Base-by-base conservation (phyloP, 2,329 filamentous ascomycete species). In the Pseudogymnoascus sp. region DNA sequence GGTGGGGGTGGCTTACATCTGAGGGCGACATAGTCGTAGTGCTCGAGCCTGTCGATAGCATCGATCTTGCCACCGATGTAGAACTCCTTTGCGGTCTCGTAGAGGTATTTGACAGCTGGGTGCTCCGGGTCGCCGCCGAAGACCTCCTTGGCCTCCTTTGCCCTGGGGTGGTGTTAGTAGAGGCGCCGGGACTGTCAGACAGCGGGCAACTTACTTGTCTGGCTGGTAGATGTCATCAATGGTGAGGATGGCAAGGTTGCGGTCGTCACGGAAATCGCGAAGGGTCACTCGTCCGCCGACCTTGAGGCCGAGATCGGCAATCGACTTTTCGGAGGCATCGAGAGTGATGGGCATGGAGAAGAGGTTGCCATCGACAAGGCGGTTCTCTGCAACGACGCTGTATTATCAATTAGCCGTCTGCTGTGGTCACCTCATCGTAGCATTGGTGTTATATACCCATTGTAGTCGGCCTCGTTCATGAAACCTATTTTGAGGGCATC, bases 21-120 rank as follows among this genome's bases (percentile, higher is more conserved):
- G 65, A 97, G 86, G 73, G 90, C 95, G 70, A 97, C 91, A 81
- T 97, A 97, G 81, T 99, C 95, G 82, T 99, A 99, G 84, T 99
- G 95, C 81, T 96, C 92, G 66, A 96, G 84, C 70, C 91, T 89
- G 84, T 93, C 93, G 75, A 99, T 88, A 66, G 95, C 95, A 75
- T 97, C 91, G 68, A 99, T 81, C 85, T 96, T 97, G 75, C 95
- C 95, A 75, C 95, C 95, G 67, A 99, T 85, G 78, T 97, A 97
- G 78, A 88, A 96, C 66, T 96, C 92, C 72, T 90, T 82, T 66
- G 89, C 88, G 38, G 86, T 88, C 73, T 87, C 84, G 81, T 89
- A 88, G 67, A 99, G 87, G 81, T 96, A 95, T 79, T 89, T 91
- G 77, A 97, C 85, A 66, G 95, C 95, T 44, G 95, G 95, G 80